Conservation (phyloP, 116 monocot genomes). For the Zostera marina region DNA sequence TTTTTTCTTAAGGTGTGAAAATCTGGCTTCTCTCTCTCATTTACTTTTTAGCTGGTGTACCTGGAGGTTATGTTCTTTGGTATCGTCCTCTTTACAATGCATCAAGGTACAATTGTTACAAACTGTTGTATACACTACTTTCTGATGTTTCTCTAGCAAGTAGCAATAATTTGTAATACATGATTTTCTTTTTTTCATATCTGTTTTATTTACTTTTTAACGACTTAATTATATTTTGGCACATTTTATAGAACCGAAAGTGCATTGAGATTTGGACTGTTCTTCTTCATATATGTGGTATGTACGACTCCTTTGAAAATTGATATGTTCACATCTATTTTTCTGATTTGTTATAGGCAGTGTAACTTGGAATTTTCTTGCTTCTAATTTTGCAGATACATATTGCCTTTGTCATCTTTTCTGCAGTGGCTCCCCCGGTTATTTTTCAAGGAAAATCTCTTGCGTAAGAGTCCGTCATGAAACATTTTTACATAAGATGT, state of each 20-base stretch:
- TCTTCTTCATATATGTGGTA: conserved; percentile 79
- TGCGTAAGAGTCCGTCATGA: conserved; percentile 45
- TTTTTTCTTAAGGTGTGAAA: conserved; percentile 32
- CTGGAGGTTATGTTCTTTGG: conserved; percentile 68
- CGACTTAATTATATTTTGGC: neutral
- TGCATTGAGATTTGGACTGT: conserved; percentile 93
- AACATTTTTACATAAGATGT: neutral
- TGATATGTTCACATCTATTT: neutral
- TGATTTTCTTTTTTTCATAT: neutral
- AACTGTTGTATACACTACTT: neutral
- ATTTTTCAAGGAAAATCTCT: conserved; percentile 82
- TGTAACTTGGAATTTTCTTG: neutral
- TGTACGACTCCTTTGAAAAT: conserved; percentile 15
- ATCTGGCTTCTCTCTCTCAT: conserved; percentile 68
- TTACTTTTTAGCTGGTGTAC: conserved; percentile 57
- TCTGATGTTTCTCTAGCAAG: neutral
- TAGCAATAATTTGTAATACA: neutral
- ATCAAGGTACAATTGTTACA: conserved; percentile 50
- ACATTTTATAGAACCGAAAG: conserved; percentile 57
- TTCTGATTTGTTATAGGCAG: neutral
- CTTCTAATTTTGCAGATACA: conserved; percentile 40
- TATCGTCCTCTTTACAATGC: conserved; percentile 68
- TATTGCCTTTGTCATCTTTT: conserved; percentile 49
- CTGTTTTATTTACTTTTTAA: too few species aligned
- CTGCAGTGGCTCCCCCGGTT: conserved; percentile 79